Percentiles rank a stretch among this genome's conserved stretches.
Evolutionary conservation across 768 basidiomycete species (phyloP).

Genomic region (Hygrocybe punicea): DNA sequence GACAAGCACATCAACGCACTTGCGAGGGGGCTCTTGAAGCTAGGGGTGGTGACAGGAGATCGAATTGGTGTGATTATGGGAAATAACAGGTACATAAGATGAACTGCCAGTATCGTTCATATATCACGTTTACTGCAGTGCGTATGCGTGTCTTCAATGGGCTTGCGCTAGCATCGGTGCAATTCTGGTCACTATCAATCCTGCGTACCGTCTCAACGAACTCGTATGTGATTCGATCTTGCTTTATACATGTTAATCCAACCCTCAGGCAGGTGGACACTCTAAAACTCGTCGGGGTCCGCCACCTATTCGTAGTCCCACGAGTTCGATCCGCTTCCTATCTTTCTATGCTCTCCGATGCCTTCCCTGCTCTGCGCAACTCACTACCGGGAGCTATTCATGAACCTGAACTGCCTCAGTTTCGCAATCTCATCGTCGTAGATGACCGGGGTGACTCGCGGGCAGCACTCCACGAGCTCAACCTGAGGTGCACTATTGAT

Average conservation of each 20-base stretch:
- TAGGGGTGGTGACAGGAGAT: constrained; percentile 75
- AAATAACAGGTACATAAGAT: constrained; percentile 63
- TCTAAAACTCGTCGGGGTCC: constrained; percentile 60
- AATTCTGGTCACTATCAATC: constrained; percentile 78
- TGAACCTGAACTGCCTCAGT: constrained; percentile 53
- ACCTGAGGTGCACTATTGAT: constrained; percentile 54
- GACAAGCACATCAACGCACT: constrained; percentile 62
- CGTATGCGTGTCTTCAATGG: constrained; percentile 82
- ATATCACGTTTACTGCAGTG: constrained; percentile 36
- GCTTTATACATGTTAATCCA: background rate
- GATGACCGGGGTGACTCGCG: constrained; percentile 50
- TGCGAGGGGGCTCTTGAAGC: constrained; percentile 60
- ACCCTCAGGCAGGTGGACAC: constrained; percentile 47
- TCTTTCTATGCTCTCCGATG: constrained; percentile 53
- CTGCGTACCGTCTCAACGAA: constrained; percentile 70
- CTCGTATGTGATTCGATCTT: constrained; percentile 46
- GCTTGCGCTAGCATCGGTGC: constrained; percentile 84
- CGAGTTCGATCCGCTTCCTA: constrained; percentile 64
- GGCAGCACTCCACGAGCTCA: constrained; percentile 38
- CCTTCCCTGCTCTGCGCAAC: constrained; percentile 52
- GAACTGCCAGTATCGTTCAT: background rate
- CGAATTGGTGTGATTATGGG: constrained; percentile 81
- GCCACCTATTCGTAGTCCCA: constrained; percentile 72
- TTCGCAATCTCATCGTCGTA: constrained; percentile 64
- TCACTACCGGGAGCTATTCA: constrained; percentile 54